phyloP scores from a whole-genome alignment of 495 filamentous ascomycete species.

The Corynascus novoguineensis region DNA sequence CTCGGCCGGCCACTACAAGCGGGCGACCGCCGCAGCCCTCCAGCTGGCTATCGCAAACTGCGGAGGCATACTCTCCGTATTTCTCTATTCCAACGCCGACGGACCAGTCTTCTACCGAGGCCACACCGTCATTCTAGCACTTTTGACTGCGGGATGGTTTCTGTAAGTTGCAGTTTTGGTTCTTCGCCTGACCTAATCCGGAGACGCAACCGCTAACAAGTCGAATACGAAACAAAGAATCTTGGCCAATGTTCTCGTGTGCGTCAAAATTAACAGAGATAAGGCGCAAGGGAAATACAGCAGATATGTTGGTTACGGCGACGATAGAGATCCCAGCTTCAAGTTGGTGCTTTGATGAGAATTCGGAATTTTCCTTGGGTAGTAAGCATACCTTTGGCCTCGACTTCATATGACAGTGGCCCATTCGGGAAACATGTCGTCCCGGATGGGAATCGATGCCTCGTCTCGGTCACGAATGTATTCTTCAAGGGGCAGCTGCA shows the following conservation, averaged over 20 bases:
- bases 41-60: background rate
- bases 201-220: background rate
- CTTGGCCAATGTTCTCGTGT: background rate
- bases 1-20: background rate
- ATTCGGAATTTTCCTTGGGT: too few species aligned
- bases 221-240: background rate
- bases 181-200: background rate
- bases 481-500: background rate
- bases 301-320: background rate
- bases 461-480: background rate
- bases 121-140: background rate
- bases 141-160: background rate
- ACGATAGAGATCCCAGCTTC: background rate
- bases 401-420: background rate
- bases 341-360: background rate
- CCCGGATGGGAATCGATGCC: background rate
- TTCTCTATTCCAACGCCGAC: background rate
- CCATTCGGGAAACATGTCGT: background rate
- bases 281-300: background rate
- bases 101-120: background rate
- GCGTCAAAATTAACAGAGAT: background rate
- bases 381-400: too few species aligned
- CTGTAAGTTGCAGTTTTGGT: background rate
- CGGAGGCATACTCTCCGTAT: background rate
- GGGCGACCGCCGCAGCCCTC: background rate